Base-by-base conservation (phyloP, 2,329 filamentous ascomycete species). In the Erysiphe neolycopersici region DNA sequence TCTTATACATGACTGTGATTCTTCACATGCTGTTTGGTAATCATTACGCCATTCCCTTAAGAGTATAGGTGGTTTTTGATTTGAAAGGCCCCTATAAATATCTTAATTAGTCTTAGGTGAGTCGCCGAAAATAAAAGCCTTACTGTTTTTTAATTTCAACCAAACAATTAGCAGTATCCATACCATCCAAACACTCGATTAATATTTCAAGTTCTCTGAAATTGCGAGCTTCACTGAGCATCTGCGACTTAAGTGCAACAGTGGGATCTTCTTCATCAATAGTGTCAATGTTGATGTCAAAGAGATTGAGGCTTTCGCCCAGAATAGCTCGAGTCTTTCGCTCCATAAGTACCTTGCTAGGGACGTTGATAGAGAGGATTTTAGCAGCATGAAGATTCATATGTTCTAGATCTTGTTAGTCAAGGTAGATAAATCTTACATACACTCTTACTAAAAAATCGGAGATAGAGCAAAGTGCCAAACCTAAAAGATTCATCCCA, bases 401-500 rank as follows among this genome's bases (percentile, higher is more conserved):
- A 26, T 58, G 60, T 44, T 67, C 66, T 51, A 45, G 18, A 32
- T 38, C 32, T 36, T 42, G 55, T 53, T 49, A 51, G 45, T 43
- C 40, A 32, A n/a, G 35, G 16, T 19, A 40, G 18, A 35, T 16
- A 37, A 14, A 19, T 18, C 13, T 41, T 43, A 40, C 41, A 19
- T 30, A 40, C 36, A n/a, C 35, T 69, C 82, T 65, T 71, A 91
- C 83, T 69, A 40, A 92, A 67, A 54, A 94, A 84, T 47, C 76
- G 75, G 54, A 79, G 79, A 61, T 93, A 82, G n/a, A 85, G 69
- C 51, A 73, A 68, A 29, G 71, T 70, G 37, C 82, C 74, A 45
- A 73, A 66, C 16, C 64, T 60, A 52, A 87, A 81, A 18, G 81
- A 74, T 46, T 76, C 66, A 14, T 68, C 64, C 76, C 78, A 85